Evolutionary conservation across 2,329 filamentous ascomycete genomes (phyloP).

Genomic region (Leptographium wingfieldii): DNA sequence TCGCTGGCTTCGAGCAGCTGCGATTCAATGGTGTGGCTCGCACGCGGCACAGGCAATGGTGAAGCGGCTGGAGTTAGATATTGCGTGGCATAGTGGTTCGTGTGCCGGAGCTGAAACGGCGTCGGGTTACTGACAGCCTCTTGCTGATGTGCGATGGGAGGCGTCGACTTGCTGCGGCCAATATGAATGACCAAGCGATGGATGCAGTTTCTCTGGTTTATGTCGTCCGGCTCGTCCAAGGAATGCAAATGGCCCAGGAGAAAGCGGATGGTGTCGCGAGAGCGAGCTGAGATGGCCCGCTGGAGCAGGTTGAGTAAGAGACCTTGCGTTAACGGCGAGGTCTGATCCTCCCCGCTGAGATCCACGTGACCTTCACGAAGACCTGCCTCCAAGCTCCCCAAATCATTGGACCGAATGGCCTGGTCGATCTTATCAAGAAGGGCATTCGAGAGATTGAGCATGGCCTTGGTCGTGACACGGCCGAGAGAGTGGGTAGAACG

Average conservation of each 20-base stretch:
- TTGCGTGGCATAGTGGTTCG: conserved; percentile 44
- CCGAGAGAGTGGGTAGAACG: conserved; percentile 66
- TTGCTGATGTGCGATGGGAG: conserved; percentile 31
- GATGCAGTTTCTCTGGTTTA: conserved; percentile 87
- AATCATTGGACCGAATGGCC: conserved; percentile 57
- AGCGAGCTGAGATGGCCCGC: conserved; percentile 57
- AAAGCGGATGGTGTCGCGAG: conserved; percentile 56
- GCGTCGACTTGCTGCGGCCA: conserved; percentile 52
- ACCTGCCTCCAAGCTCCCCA: conserved; percentile 38
- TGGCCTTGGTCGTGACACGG: conserved; percentile 61
- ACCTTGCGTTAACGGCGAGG: conserved; percentile 34
- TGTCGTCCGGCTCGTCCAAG: conserved; percentile 78
- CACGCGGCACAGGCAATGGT: conserved; percentile 47
- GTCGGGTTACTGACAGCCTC: conserved; percentile 28
- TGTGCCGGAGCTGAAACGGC: conserved; percentile 33
- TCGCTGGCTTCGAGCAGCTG: conserved; percentile 56
- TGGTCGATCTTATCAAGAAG: conserved; percentile 61
- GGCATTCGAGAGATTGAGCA: conserved; percentile 56
- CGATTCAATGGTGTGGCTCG: conserved; percentile 53
- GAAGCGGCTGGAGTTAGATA: conserved; percentile 72
- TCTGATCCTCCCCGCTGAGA: not conserved
- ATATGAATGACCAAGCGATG: conserved; percentile 89
- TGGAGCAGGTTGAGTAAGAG: conserved; percentile 73
- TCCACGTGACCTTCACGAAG: conserved; percentile 44
- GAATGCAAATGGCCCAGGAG: conserved; percentile 57